Base-by-base conservation (phyloP, 2,329 filamentous ascomycete species). In the Cadophora sp. region DNA sequence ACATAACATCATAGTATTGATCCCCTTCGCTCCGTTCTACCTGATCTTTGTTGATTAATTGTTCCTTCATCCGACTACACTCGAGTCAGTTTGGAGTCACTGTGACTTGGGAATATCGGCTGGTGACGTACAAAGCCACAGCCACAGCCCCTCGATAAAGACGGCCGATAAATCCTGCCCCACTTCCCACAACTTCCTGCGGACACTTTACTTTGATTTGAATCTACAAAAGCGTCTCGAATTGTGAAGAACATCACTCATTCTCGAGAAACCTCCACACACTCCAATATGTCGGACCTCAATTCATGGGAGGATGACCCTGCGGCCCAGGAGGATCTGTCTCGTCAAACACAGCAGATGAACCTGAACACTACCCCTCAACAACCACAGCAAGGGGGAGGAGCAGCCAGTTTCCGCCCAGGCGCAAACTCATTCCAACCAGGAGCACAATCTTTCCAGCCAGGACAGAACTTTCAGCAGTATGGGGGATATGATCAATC, bases 251-350 rank as follows among this genome's bases (percentile, higher is more conserved):
- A 56, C 37, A 27, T 50, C 53, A 53, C 56, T 3, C 12, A 26
- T 24, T 40, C 56, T 59, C 5, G 31, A 16, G 43, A 8, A 11
- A 9, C n/a, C n/a, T 34, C 8, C 51, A 16, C 12, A 34, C 55
- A 43, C 12, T 37, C 61, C 73, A 75, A 55, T 77, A 97, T 97
- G 94, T 91, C 94, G 76, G 90, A 94, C 80, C 92, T 93, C 77
- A 94, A 97, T 81, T 97, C 94, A 71, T 98, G 96, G 92, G 94
- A 98, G 83, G 93, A 97, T 77, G 92, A 94, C 77, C 89, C 90
- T 77, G 85, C 90, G 65, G 89, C 88, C 71, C 91, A 93, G 84
- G 91, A 87, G 73, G 81, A 92, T 76, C 88, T 97, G 80, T 88
- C 92, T 71, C 89, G 89, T 76, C 92, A 94, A 84, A 83, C 92